Base-by-base conservation (phyloP, 495 filamentous ascomycete genomes). In the Endocarpon pusillum region DNA sequence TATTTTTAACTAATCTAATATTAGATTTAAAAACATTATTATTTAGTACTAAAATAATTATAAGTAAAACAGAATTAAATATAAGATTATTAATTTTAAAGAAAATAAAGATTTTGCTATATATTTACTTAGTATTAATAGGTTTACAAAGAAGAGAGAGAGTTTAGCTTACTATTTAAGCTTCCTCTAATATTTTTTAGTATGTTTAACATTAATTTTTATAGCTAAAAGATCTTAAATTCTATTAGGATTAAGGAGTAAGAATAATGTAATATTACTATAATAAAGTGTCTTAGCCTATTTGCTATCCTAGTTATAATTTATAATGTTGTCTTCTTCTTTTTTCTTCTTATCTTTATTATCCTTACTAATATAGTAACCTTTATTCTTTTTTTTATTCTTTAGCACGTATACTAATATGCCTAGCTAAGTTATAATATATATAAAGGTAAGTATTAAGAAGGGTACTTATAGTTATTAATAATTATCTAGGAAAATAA, bases 271-370 rank as follows among this genome's bases (percentile, higher is more conserved):
- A 14, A 43, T 33, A 10, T 43, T 11, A 10, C 25, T 19, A 21
- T 43, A 43, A 26, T 28, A 43, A 17, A 43, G 24, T n/a, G 32
- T 42, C 31, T 42, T 40, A 9, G 41, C 32, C 28, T 39, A 23
- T n/a, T 42, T 20, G n/a, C n/a, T n/a, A n/a, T n/a, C n/a, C n/a
- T n/a, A n/a, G n/a, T n/a, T n/a, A n/a, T n/a, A n/a, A 7, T 33
- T 5, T 18, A 30, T 39, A 3, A 39, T 21, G 22, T 39, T 25
- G 31, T 3, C 33, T 25, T 38, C 8, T 18, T 39, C 30, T 27
- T 34, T 3, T 21, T 24, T 0, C 15, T 23, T 14, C n/a, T 25
- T n/a, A 6, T 34, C 21, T 24, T 19, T 2, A 38, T 38, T 21
- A 21, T 10, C 31, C 15, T 10, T n/a, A 39, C 29, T 27, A 19